Base-by-base conservation (phyloP, 2,329 filamentous ascomycete genomes). In the Trichoderma sp. region DNA sequence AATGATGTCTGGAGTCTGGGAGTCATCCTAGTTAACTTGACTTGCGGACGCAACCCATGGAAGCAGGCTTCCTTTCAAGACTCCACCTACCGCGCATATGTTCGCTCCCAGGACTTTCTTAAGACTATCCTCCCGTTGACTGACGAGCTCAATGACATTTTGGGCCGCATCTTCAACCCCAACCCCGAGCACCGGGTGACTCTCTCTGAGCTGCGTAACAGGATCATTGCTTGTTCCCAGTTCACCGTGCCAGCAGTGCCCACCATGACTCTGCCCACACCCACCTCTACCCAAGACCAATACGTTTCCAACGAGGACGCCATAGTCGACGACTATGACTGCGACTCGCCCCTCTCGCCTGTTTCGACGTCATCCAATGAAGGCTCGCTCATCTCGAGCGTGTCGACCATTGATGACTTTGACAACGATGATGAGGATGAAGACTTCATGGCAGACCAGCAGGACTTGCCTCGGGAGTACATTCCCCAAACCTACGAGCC, bases 1-100 rank as follows among this genome's bases (percentile, higher is more conserved):
- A 99, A 98, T 84, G 96, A 99, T 82, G 91, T 98, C 77, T 99
- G 96, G 96, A 95, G 93, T 79, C 88, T 99, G n/a, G 96, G 96
- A 76, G 95, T 99, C 68, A 97, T 99, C 80, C 88, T 99, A 73
- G 94, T 99, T 78, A 99, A 99, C 85, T 87, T 99, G 76, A 97
- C 94, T 66, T 99, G 96, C 84, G 96, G 96, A 80, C 94, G 96
- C 81, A 99, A 99, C 83, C 96, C 96, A 73, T 99, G 96, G 96
- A 98, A 98, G 85, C 92, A 96, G 81, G 96, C 96, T 74, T 97
- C 94, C 14, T 86, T 90, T 76, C 94, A 97, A 81, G 96, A 99
- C 82, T 94, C 94, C 75, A 98, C 96, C 60, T 99, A 98, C 88
- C 90, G 92, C 78, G 95, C 95, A 70, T 98, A 93, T 83, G 88